A percentile compares a stretch with the other conserved stretches of the same genome.
phyloP scores from a whole-genome alignment of 345 rosid genomes.

The Linum usitatissimum region DNA sequence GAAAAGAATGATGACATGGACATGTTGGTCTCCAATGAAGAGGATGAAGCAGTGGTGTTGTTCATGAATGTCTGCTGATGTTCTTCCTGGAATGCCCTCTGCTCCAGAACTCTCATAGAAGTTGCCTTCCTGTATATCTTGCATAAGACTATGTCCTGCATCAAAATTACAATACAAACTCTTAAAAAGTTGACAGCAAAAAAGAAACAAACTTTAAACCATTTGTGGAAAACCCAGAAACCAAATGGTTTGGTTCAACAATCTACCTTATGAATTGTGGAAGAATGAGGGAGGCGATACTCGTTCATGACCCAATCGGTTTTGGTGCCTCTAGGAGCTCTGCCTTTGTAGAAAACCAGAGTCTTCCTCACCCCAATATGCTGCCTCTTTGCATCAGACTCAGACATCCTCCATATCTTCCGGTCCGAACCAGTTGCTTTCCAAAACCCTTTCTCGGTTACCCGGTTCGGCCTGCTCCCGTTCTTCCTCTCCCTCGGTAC shows the following conservation, averaged over 20 bases:
- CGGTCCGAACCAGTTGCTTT: slow-evolving; percentile 31
- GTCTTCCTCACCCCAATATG: slow-evolving; percentile 21
- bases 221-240: background rate
- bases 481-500: slow-evolving; percentile 22
- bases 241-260: background rate
- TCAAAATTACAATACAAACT: too few relatives aligned
- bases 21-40: background rate
- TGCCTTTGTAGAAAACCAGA: slow-evolving; percentile 27
- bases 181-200: too few relatives aligned
- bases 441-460: slow-evolving; percentile 22
- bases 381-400: slow-evolving; percentile 8
- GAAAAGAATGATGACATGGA: background rate
- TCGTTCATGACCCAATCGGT: slow-evolving; percentile 39
- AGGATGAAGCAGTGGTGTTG: background rate
- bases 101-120: slow-evolving; percentile 25
- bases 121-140: slow-evolving; percentile 31
- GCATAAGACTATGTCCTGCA: slow-evolving; percentile 28
- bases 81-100: slow-evolving; percentile 16
- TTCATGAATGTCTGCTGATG: background rate
- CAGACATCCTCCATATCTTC: slow-evolving; percentile 10
- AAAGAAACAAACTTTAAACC: too few relatives aligned
- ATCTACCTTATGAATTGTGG: slow-evolving; percentile 7
- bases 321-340: slow-evolving; percentile 25
- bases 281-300: slow-evolving; percentile 19
- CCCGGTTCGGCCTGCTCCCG: slow-evolving; percentile 24